Evolutionary conservation across 1,284 basidiomycete species (phyloP), one percentile per base, ranked within the genome.

Genomic region (Cystobasidium slooffiae): DNA sequence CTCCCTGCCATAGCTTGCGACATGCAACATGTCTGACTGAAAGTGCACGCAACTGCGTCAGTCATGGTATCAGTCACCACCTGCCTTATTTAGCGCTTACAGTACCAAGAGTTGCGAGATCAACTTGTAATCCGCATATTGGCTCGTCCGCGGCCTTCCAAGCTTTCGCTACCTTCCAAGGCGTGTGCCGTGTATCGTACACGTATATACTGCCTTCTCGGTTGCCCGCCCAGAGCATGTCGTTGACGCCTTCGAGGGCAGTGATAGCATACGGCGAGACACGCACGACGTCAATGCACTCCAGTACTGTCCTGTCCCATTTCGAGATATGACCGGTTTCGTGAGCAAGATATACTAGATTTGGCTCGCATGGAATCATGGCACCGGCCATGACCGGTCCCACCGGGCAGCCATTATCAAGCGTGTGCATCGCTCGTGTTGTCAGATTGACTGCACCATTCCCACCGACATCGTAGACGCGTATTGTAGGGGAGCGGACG

Each of bases 101-200:
- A n/a, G 76, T 70, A 73, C 76, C 76, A 1, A 80, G 70, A 31
- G 77, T 73, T 0, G 74, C 66, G 18, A 88, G 87, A 80, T 97
- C 92, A 20, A 91, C 88, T 2, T 85, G 84, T 16, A 97, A 82
- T 74, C 86, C 86, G 72, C 88, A 82, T n/a, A 95, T 88, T 0
- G 93, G 90, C 58, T 91, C 83, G n/a, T 89, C 85, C 82, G 97
- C 94, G 7, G 93, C 95, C 69, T 86, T 86, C 96, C 96, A 99
- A 53, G 86, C 86, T 81, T 98, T 98, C 72, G 92, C 92, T 75
- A 92, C 88, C 7, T 88, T 82, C 94, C 94, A 98, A 3, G 76
- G 75, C 39, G 76, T 39, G 82, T 75, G 77, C 14, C 81, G 75
- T 37, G 93, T 87, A 80, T 95, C 91, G 81, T 91, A 96, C 0